Evolutionary conservation across 176 grass and related monocot species (phyloP), one percentile per base, ranked within the genome.

Genomic region (Carex scoparia): DNA sequence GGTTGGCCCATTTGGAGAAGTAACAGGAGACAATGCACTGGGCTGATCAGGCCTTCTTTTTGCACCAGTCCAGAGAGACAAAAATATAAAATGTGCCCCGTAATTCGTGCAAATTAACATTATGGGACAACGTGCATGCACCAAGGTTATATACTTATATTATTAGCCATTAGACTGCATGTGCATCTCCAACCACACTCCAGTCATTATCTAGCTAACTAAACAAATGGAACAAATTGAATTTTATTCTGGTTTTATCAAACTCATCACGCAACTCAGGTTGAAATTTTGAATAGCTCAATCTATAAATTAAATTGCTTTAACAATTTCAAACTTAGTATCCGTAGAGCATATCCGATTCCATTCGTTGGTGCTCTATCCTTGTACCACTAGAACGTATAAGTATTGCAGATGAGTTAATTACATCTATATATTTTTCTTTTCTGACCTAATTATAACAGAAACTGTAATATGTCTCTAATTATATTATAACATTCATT

Each of bases 161-260:
- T 28, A 51, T 83, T 56, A 13, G 46, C 28, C 6, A 83, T 69
- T 57, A 67, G 46, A 83, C 62, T 83, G 19, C 81, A 81, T 80
- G 78, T 83, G 44, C 44, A 69, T 69, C 19, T 83, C 27, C 31
- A 67, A 54, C 44, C 81, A 83, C 65, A 83, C 81, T 83, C 46
- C 14, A 44, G 81, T 56, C 81, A 69, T 83, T 58, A 83, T 65
- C 79, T 13, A 7, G n/a, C 30, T 58, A 7, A 35, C 30, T 58
- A 33, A 83, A 32, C 49, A 69, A 83, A 35, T 53, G 2, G 61
- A 75, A 56, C 16, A 9, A 30, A 78, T 35, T 76, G 31, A 40
- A 13, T 78, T 16, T 69, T 42, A 69, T 42, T 9, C 67, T 16
- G 7, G 33, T 18, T 42, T 42, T 69, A 13, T 42, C 33, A 6